These are phyloP conservation scores for Chimonanthus praecox DNA, from an alignment of 164 flowering plant species.

Conservation along the genomic window DNA sequence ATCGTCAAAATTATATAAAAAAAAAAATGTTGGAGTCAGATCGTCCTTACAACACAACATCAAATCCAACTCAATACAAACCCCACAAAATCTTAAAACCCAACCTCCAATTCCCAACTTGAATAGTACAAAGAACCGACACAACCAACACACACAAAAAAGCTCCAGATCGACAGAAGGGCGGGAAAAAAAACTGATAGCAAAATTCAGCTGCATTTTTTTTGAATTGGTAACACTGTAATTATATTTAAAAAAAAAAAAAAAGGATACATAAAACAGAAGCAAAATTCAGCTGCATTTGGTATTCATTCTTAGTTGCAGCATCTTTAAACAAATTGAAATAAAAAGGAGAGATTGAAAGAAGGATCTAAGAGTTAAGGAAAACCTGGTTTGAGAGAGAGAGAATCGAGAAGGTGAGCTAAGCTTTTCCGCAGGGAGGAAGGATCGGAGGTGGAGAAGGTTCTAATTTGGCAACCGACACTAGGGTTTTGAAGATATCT, in stretches of 20 bases:
- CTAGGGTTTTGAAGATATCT: conserved; percentile 14
- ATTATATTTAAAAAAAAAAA: no score
- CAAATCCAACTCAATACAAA: background rate
- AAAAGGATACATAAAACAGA: no score
- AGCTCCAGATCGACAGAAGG: no score
- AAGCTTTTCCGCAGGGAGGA: conserved; percentile 17
- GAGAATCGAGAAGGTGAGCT: conserved; percentile 14
- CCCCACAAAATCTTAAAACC: background rate
- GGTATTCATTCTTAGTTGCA: background rate
- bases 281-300: background rate
- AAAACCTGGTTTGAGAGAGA: conserved; percentile 18
- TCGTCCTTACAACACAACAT: background rate
- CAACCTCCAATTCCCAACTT: background rate
- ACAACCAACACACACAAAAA: no score
- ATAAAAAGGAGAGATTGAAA: background rate
- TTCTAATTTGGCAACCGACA: conserved; percentile 1
- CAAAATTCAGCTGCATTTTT: no score
- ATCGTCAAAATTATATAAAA: no score
- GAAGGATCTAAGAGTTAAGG: background rate
- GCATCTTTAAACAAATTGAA: background rate
- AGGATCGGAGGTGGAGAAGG: conserved; percentile 16
- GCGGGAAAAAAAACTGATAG: no score
- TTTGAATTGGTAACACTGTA: no score
- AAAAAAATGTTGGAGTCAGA: no score
- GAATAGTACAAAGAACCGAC: no score